Evolutionary conservation across 768 basidiomycete genomes (phyloP).

Genomic region (Brasilioporus rufonigricans): DNA sequence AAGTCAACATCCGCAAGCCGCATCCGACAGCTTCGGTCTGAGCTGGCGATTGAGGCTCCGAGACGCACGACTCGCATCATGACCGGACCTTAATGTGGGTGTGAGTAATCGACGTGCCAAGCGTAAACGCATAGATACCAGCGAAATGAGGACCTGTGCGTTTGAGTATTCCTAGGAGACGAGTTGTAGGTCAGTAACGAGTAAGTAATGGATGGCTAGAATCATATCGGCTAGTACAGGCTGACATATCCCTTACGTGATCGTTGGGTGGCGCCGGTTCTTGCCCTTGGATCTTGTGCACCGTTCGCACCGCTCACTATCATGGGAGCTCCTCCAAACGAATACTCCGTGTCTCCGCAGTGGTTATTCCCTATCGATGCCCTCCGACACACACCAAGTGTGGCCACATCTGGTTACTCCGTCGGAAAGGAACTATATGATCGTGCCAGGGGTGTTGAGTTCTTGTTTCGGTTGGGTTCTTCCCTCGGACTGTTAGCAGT

Average conservation of each 20-base stretch:
- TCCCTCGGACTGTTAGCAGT: conserved; percentile 69
- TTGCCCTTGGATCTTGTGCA: not conserved
- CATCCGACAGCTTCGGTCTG: conserved; percentile 20
- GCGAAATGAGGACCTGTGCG: not conserved
- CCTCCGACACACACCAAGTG: conserved; percentile 58
- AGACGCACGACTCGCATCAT: not conserved
- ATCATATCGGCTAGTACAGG: too few species aligned
- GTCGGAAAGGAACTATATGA: conserved; percentile 74
- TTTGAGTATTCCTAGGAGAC: too few species aligned
- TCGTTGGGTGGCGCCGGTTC: conserved; percentile 23
- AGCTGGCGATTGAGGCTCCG: conserved; percentile 12
- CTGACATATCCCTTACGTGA: conserved; percentile 28
- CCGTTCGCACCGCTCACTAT: not conserved
- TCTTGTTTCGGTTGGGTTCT: conserved; percentile 78
- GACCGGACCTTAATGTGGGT: not conserved
- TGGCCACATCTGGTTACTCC: conserved; percentile 41
- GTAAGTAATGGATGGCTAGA: not conserved
- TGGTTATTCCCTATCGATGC: conserved; percentile 71
- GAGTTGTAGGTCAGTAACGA: too few species aligned
- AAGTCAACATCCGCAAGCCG: conserved; percentile 15
- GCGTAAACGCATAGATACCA: not conserved
- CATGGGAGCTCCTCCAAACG: conserved; percentile 26
- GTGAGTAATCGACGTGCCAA: conserved; percentile 1
- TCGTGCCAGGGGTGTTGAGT: conserved; percentile 79
- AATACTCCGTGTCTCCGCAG: conserved; percentile 43